Base-by-base conservation (phyloP, 371 early-diverging fungal genomes). In the Mucor lusitanicus region DNA sequence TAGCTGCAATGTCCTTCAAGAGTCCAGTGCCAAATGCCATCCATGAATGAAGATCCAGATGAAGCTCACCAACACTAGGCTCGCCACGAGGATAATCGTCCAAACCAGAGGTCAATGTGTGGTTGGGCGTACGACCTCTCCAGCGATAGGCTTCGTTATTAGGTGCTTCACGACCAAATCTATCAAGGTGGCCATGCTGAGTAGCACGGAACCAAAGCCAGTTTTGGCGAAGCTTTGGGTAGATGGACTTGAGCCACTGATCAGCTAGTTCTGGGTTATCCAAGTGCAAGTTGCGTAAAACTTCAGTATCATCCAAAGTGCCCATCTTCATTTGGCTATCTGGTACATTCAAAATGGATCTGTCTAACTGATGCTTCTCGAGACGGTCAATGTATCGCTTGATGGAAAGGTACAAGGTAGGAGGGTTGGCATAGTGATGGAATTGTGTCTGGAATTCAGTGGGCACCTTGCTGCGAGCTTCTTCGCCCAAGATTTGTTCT, bases 1-100 rank as follows among this genome's bases (percentile, higher is more conserved):
- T 79, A 5, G 50, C 62, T 0, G 96, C 90, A 68, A 96, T 86
- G 12, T 82, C 77, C 32, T 82, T 81, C 13, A 96, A 80, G n/a
- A 91, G 74, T 6, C 86, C 84, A 3, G 94, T 84, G 77, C 89
- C 89, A 67, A 88, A 93, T 6, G 89, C 92, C 74, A 97, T 90
- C 98, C 98, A 98, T 0, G 91, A 87, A 15, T 91, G 73, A 53
- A 98, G 77, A 74, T 98, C 98, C 3, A 96, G 83, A 76, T 98
- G 98, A 40, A 96, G 84, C 71, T 98, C 97, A 35, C 91, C 88
- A 3, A 85, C 72, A 75, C 88, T 85, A 15, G 88, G 88, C 12
- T 81, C 73, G 0, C 92, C 90, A 39, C 98, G 89, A 32, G 98
- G 98, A 73, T 96, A 98, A 73, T 98, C 98, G 78, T 98, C 98